A percentile compares a stretch with the other conserved stretches of the same genome.
Conservation (phyloP, 805 yeast genomes). For the Candida rishiriensis region DNA sequence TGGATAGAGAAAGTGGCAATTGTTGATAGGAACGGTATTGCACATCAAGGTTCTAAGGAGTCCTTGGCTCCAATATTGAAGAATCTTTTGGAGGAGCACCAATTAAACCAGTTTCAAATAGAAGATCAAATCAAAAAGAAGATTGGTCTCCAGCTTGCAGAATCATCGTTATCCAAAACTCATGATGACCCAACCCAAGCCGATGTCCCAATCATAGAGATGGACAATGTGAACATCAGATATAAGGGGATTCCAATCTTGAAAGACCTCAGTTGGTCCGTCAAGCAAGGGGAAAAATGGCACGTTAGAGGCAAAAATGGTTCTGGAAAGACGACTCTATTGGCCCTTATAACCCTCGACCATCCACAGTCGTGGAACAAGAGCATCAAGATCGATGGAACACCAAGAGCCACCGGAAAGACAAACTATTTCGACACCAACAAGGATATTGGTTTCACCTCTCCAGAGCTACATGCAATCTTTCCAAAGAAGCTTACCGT, state of each 20-base stretch:
- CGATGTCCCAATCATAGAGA: slow-evolving; percentile 36
- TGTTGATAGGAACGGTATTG: slow-evolving; percentile 52
- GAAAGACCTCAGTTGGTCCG: slow-evolving; percentile 58
- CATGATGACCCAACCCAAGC: background rate
- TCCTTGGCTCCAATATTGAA: slow-evolving; percentile 24
- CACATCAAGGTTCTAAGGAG: slow-evolving; percentile 41
- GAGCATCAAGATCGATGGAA: slow-evolving; percentile 58
- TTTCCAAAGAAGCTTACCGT: slow-evolving; percentile 59
- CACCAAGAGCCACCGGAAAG: slow-evolving; percentile 67
- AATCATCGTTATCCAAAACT: background rate
- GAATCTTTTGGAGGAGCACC: slow-evolving; percentile 20
- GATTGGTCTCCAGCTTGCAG: slow-evolving; percentile 3
- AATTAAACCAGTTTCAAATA: slow-evolving; percentile 17
- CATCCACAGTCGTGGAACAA: slow-evolving; percentile 96
- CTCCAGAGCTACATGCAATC: slow-evolving; percentile 91
- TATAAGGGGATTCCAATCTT: slow-evolving; percentile 63
- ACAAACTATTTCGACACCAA: slow-evolving; percentile 77
- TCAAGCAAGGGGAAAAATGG: slow-evolving; percentile 75
- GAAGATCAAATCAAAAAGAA: slow-evolving; percentile 1
- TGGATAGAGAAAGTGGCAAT: slow-evolving; percentile 77
- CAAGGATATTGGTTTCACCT: slow-evolving; percentile 72
- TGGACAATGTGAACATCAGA: slow-evolving; percentile 58
- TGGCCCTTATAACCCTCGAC: slow-evolving; percentile 84
- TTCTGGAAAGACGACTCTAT: slow-evolving; percentile 84
- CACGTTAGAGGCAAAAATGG: slow-evolving; percentile 89